Conservation (phyloP, 2,329 filamentous ascomycete genomes). For the Monilinia fructigena region DNA sequence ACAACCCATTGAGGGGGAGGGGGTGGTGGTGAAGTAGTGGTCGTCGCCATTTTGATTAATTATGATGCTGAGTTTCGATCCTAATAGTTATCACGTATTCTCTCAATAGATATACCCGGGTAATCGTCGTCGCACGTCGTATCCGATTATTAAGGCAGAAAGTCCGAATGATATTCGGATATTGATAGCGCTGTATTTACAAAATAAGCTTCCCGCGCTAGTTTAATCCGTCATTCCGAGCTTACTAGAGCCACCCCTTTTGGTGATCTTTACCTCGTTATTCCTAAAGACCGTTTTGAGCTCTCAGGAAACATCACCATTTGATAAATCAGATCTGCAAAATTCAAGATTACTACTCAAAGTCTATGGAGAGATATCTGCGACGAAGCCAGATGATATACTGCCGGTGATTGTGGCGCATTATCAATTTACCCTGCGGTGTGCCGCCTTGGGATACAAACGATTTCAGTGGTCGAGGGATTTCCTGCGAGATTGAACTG, state of each 20-base stretch:
- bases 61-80: neutral
- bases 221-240: constrained; percentile 23
- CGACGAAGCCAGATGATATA: constrained; percentile 27
- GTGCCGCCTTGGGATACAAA: constrained; percentile 24
- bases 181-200: neutral
- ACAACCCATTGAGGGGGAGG: constrained; percentile 76
- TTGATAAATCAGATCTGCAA: constrained; percentile 20
- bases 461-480: constrained; percentile 34
- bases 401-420: constrained; percentile 34
- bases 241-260: constrained; percentile 25
- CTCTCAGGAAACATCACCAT: constrained; percentile 23
- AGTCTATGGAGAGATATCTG: constrained; percentile 33
- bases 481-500: constrained; percentile 21
- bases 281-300: constrained; percentile 22
- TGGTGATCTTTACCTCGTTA: constrained; percentile 20
- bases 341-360: constrained; percentile 7
- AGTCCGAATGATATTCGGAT: neutral
- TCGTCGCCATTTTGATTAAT: constrained; percentile 11
- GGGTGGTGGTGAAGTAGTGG: constrained; percentile 38
- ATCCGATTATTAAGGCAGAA: constrained; percentile 7
- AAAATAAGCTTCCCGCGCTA: constrained; percentile 21
- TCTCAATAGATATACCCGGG: neutral
- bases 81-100: neutral
- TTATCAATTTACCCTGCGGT: constrained; percentile 19
- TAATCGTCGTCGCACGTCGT: constrained; percentile 4